Percentiles rank a stretch among this genome's conserved stretches.
Conservation (phyloP, 768 basidiomycete genomes). For the Chalciporus piperatus region DNA sequence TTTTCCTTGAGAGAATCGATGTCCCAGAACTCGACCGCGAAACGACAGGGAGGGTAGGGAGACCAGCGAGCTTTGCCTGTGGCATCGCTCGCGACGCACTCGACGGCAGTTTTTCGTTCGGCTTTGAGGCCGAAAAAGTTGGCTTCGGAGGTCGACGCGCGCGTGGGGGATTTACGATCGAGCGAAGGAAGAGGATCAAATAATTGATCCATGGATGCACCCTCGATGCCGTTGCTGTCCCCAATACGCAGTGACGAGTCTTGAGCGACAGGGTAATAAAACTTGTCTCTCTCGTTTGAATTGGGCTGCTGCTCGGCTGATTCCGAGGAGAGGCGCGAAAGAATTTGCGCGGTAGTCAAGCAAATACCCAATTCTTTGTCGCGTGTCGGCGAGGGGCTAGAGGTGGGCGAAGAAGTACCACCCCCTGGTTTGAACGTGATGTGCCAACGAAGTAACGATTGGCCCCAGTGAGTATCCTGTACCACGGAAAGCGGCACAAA, state of each 20-base stretch:
- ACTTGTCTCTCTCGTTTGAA: constrained; percentile 27
- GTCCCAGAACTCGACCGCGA: constrained; percentile 90
- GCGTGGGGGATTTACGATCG: constrained; percentile 25
- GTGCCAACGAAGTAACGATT: constrained; percentile 61
- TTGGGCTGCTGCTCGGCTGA: constrained; percentile 13
- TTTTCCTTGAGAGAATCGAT: constrained; percentile 81
- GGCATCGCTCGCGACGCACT: constrained; percentile 42
- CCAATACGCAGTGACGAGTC: constrained; percentile 78
- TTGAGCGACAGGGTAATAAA: constrained; percentile 62
- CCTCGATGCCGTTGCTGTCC: constrained; percentile 54
- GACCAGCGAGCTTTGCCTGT: constrained; percentile 57
- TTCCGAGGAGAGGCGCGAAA: constrained; percentile 27
- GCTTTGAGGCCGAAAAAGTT: constrained; percentile 65
- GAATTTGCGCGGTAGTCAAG: constrained; percentile 52
- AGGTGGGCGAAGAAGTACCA: constrained; percentile 27
- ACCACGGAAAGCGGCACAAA: constrained; percentile 68
- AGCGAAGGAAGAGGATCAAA: constrained; percentile 41
- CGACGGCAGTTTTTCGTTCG: constrained; percentile 39
- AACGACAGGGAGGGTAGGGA: constrained; percentile 76
- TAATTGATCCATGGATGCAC: constrained; percentile 67
- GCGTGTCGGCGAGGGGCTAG: constrained; percentile 35
- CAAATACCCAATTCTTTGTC: constrained; percentile 70
- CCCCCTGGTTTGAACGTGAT: constrained; percentile 42
- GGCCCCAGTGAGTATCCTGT: constrained; percentile 79
- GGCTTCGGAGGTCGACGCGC: constrained; percentile 39